Percentiles rank a stretch among this genome's conserved stretches.
phyloP scores from a whole-genome alignment of 169 alveolate genomes.

The Plasmodium ovale region DNA sequence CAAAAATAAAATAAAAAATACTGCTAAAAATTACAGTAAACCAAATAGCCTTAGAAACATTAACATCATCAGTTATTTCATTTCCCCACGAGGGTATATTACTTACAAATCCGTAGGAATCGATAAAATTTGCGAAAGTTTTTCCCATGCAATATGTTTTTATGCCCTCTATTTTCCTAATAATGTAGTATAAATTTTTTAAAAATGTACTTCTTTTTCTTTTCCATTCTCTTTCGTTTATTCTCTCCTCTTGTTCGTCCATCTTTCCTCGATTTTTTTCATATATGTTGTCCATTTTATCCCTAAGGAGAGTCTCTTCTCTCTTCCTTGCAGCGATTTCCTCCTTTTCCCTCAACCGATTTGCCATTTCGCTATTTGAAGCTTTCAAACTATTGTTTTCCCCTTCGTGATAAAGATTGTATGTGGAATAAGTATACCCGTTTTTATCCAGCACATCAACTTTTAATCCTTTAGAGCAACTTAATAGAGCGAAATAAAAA shows the following conservation, averaged over 20 bases:
- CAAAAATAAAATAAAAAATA: conserved; percentile 78
- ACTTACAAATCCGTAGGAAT: conserved; percentile 82
- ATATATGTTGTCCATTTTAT: not conserved
- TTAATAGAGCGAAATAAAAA: conserved; percentile 14
- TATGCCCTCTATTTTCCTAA: conserved; percentile 66
- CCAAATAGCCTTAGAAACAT: conserved; percentile 81
- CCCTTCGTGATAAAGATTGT: conserved; percentile 7
- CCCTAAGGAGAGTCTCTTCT: not conserved
- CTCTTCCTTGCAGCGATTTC: not conserved
- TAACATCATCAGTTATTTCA: conserved; percentile 85
- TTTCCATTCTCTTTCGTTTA: not conserved
- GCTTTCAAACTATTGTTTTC: not conserved
- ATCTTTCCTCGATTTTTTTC: not conserved
- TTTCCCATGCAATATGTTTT: conserved; percentile 66
- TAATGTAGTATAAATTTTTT: conserved; percentile 17
- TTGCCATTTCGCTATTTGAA: not conserved
- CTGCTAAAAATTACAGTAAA: conserved; percentile 77
- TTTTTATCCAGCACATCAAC: not conserved
- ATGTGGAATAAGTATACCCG: conserved; percentile 28
- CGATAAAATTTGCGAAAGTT: conserved; percentile 79
- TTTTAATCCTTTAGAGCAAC: conserved; percentile 38
- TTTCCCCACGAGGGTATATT: conserved; percentile 87
- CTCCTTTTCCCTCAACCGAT: not conserved
- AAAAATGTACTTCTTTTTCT: not conserved
- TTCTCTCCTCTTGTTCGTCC: not conserved